Evolutionary conservation across 2,329 filamentous ascomycete genomes (phyloP), one percentile per base, ranked within the genome.

Genomic region (Eutypella sp.): DNA sequence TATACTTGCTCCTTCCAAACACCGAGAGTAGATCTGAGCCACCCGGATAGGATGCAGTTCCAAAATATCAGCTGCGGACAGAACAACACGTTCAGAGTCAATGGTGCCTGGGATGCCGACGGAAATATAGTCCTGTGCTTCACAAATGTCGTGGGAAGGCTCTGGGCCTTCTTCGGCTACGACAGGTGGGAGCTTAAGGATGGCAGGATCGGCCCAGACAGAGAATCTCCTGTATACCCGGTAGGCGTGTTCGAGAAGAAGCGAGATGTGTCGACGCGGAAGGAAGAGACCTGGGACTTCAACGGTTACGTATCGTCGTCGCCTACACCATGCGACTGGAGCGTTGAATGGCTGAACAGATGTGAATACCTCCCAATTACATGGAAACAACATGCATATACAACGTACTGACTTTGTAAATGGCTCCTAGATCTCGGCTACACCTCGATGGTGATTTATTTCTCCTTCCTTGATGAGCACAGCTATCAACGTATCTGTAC

Each of bases 151-250:
- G 22, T 11, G 7, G 13, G 38, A 15, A 24, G 27, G 13, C 23
- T 29, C 22, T 46, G 27, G 23, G 39, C 44, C 2, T 46, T 31
- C 33, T 46, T 46, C 22, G 44, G 44, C 13, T 46, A 42, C 16
- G 44, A 46, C 16, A 22, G 39, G 7, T 46, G 44, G 44, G 44
- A 46, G 40, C 37, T 46, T 18, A 3, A 9, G 13, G 16, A 33
- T 8, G 33, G 31, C 23, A 19, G 36, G 8, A 10, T 31, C 8
- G 44, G 16, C 4, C 15, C 29, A 5, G 19, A n/a, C 20, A 46
- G 42, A 33, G 15, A n/a, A 5, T 40, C 33, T 23, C 39, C 39
- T 9, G 44, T 33, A 5, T 46, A 46, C 31, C 11, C 40, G 3
- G 31, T 46, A 18, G 44, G 44, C 6, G 39, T 23, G n/a, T 48